Percentiles rank a stretch among this genome's conserved stretches.
Conservation (phyloP, 106 monocot genomes). For the Phalaenopsis equestris region DNA sequence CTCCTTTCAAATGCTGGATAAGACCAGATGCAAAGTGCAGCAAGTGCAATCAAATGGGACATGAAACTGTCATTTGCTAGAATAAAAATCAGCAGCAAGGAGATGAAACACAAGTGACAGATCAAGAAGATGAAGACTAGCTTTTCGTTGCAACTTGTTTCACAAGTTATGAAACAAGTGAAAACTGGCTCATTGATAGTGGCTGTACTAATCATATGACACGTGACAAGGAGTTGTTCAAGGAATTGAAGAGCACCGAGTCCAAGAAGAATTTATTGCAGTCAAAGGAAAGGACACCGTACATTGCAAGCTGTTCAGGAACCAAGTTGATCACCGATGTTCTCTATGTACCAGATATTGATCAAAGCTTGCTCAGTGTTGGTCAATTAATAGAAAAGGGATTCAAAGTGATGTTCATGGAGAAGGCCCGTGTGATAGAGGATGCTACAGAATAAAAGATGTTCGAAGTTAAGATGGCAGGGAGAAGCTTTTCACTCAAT, state of each 20-base stretch:
- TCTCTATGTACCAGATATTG: constrained; percentile 3
- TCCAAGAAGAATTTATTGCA: not conserved
- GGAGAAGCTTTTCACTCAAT: not conserved
- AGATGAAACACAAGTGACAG: not conserved
- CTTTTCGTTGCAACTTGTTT: not conserved
- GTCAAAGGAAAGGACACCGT: constrained; percentile 1
- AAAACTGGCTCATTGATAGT: constrained; percentile 8
- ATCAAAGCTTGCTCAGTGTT: not conserved
- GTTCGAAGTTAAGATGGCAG: not conserved
- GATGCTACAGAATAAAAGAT: not conserved
- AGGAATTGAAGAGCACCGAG: not conserved
- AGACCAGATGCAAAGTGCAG: not conserved
- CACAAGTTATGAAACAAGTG: not conserved
- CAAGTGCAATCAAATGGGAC: not conserved
- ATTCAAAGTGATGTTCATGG: not conserved
- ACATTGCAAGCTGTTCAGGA: constrained; percentile 4
- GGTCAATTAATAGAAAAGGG: not conserved
- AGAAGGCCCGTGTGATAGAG: constrained; percentile 1
- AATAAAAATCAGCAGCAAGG: not conserved
- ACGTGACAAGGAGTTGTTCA: not conserved
- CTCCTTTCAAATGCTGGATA: not conserved
- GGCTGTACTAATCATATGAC: not conserved
- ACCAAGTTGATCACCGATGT: not conserved
- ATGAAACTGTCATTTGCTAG: not conserved
- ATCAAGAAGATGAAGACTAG: not conserved